Evolutionary conservation across 495 filamentous ascomycete species (phyloP).

Genomic region (Mycothermus thermophilus): DNA sequence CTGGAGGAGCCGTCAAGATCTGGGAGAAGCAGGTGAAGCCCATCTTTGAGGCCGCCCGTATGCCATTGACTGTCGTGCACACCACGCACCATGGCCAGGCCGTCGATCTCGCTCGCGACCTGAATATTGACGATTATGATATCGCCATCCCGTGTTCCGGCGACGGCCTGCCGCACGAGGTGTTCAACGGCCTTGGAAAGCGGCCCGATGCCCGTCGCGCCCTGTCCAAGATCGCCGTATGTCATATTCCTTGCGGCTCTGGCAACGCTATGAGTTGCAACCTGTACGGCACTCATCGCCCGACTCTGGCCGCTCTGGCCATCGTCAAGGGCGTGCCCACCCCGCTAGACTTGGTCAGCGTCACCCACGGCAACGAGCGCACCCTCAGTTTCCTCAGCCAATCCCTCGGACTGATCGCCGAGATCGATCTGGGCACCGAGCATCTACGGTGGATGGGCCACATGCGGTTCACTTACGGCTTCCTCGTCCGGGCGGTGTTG

Average conservation of each 20-base stretch:
- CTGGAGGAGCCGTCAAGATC: constrained; percentile 58
- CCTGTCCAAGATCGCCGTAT: constrained; percentile 64
- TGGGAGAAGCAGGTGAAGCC: constrained; percentile 68
- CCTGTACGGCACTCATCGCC: constrained; percentile 64
- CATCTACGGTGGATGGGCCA: constrained; percentile 85
- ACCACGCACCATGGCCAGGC: constrained; percentile 68
- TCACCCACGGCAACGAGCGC: constrained; percentile 63
- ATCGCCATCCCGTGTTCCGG: constrained; percentile 81
- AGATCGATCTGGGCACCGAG: constrained; percentile 78
- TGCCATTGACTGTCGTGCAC: constrained; percentile 58
- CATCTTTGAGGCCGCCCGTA: constrained; percentile 69
- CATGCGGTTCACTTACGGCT: constrained; percentile 70
- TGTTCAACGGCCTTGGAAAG: constrained; percentile 82
- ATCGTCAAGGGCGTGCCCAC: constrained; percentile 76
- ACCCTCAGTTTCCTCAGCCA: constrained; percentile 84
- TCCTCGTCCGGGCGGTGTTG: constrained; percentile 55
- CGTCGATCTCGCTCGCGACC: constrained; percentile 56
- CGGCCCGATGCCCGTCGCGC: constrained; percentile 61
- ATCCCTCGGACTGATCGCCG: constrained; percentile 78
- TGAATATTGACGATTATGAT: constrained; percentile 73
- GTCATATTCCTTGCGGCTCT: constrained; percentile 81
- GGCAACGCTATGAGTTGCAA: constrained; percentile 93
- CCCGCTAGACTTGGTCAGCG: constrained; percentile 69
- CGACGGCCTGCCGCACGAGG: constrained; percentile 82
- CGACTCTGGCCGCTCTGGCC: constrained; percentile 60